Conservation (phyloP, 1,284 basidiomycete genomes). For the Ceratobasidium sp. region DNA sequence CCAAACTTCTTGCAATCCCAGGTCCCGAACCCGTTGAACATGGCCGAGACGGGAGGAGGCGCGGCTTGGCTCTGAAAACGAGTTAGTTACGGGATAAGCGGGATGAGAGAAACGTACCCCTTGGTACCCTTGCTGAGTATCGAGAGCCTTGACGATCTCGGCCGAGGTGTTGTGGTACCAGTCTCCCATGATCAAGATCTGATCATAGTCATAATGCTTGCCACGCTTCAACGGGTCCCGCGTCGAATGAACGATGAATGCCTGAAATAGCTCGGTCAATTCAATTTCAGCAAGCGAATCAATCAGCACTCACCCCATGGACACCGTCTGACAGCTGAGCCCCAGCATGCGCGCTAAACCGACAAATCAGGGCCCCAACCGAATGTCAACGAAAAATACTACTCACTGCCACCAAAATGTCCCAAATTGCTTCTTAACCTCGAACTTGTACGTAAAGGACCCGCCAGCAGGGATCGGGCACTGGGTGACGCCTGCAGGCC, state of each 20-base stretch:
- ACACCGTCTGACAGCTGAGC: constrained; percentile 23
- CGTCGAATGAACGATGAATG: constrained; percentile 58
- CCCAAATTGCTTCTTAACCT: constrained; percentile 54
- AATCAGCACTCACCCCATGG: constrained; percentile 52
- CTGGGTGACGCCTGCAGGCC: constrained; percentile 64
- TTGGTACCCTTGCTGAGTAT: constrained; percentile 57
- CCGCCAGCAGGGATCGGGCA: constrained; percentile 65
- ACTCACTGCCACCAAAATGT: constrained; percentile 59
- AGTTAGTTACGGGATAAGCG: neutral
- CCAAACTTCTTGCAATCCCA: constrained; percentile 27
- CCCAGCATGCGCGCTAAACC: constrained; percentile 39
- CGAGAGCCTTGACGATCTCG: constrained; percentile 53
- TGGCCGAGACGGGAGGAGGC: constrained; percentile 10
- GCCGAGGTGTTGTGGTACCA: constrained; percentile 58
- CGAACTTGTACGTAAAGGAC: constrained; percentile 64
- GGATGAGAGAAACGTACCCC: constrained; percentile 51
- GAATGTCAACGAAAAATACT: constrained; percentile 38
- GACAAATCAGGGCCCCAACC: neutral
- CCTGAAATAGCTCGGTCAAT: constrained; percentile 51
- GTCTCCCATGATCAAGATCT: constrained; percentile 59
- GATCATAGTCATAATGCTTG: constrained; percentile 58
- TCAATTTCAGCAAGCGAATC: constrained; percentile 41
- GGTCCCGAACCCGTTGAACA: constrained; percentile 34
- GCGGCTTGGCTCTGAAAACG: constrained; percentile 29
- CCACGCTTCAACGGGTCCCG: constrained; percentile 53